phyloP scores from a whole-genome alignment of 768 basidiomycete species.

The Favolaschia claudopus region DNA sequence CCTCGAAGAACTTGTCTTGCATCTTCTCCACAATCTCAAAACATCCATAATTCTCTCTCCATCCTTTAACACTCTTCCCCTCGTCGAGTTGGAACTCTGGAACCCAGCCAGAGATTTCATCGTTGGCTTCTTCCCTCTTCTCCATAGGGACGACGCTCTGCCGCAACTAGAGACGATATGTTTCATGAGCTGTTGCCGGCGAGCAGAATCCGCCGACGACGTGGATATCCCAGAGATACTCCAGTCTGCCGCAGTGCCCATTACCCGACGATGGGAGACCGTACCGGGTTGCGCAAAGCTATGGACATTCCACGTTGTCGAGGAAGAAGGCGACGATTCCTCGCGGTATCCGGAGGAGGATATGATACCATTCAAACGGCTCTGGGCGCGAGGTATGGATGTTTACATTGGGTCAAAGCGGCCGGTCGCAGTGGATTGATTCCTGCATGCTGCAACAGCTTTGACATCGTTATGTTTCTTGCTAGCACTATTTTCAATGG shows the following conservation, averaged over 20 bases:
- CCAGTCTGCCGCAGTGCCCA: background rate
- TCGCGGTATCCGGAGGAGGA: background rate
- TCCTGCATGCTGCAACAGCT: no score
- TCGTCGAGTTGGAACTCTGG: constrained; percentile 5
- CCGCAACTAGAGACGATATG: background rate
- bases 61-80: no score
- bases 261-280: background rate
- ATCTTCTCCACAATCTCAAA: no score
- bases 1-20: no score
- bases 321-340: background rate
- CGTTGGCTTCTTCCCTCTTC: background rate
- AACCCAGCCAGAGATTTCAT: background rate
- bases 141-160: background rate
- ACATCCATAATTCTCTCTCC: no score
- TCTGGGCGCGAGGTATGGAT: background rate
- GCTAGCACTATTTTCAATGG: no score
- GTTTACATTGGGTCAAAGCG: constrained; percentile 3
- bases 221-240: background rate
- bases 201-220: no score
- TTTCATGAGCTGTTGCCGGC: background rate
- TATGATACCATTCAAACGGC: background rate
- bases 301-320: constrained; percentile 3
- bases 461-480: no score
- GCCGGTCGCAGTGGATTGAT: no score
- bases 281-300: background rate